Evolutionary conservation across 1,284 basidiomycete species (phyloP).

Genomic region (Puccinia triticina): DNA sequence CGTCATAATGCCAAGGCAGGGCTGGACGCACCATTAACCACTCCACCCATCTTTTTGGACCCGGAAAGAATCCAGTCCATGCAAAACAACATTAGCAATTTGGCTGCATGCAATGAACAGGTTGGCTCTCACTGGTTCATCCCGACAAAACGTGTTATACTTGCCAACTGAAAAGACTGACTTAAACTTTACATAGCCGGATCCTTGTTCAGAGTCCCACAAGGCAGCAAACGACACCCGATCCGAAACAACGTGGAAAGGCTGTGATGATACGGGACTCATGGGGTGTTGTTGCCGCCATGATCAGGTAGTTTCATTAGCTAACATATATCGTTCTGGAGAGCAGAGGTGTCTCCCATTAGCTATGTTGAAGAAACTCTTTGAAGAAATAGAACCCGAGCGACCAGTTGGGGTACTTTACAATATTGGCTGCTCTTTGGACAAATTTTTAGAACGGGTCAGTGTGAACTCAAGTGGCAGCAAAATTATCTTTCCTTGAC

Average conservation of each 20-base stretch:
- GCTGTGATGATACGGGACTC: constrained; percentile 22
- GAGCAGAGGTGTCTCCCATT: constrained; percentile 6
- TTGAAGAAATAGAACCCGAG: neutral
- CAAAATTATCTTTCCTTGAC: neutral
- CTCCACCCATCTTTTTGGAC: neutral
- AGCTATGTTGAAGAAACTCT: neutral
- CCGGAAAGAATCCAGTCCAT: neutral
- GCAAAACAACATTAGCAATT: neutral
- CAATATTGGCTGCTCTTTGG: constrained; percentile 24
- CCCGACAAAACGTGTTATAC: no score
- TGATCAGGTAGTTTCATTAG: neutral
- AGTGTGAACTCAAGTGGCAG: neutral
- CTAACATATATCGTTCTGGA: constrained; percentile 15
- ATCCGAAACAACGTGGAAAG: neutral
- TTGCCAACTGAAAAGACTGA: no score
- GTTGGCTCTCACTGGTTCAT: neutral
- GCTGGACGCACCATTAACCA: neutral
- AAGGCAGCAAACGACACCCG: constrained; percentile 21
- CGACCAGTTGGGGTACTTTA: constrained; percentile 20
- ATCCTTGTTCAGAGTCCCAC: constrained; percentile 6
- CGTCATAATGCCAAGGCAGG: neutral
- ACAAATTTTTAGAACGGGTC: neutral
- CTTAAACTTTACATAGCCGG: no score
- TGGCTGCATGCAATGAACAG: neutral
- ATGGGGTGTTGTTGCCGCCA: constrained; percentile 31